Evolutionary conservation across 1,284 basidiomycete species (phyloP), one percentile per base, ranked within the genome.

Genomic region (Dichomitus squalens): DNA sequence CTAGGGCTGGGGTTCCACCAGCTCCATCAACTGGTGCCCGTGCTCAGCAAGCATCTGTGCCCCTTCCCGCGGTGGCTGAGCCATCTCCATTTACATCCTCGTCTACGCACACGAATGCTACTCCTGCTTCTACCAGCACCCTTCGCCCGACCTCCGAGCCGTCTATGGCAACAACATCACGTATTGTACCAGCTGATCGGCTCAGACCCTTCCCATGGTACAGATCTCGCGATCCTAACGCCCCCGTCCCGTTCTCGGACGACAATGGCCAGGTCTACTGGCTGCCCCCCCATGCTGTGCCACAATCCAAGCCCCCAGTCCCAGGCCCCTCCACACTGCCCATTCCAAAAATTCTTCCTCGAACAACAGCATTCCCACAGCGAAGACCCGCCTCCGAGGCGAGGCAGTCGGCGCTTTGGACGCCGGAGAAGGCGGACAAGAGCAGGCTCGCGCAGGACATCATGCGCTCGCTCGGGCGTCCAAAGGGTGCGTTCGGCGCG

Each of bases 371-470:
- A 12, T 21, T 35, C 20, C 34, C 48, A 23, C 34, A 38, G 23
- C 48, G 31, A 52, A 11, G 34, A 46, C 20, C 55, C 23, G n/a
- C 35, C 53, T 21, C 70, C 27, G 7, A 33, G 20, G 16, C 29
- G 44, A 8, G 5, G 35, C 35, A 36, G 35, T n/a, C 35, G 35
- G 57, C 48, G 20, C 40, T 57, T 6, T 61, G 69, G 58, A 72
- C 72, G 1, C 76, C 78, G 3, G 69, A 68, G 31, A 68, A 75
- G 25, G 76, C 73, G 3, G 71, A 77, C 51, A 75, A 66, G 56
- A 68, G 64, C 18, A 75, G 73, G 34, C 67, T 81, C 20, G 80
- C 79, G 14, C 72, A 67, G 36, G 79, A 81, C 58, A 70, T 81
- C 23, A 56, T 81, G 14, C 73, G 72, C 4, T 74, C 78, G 8